These are phyloP conservation scores for Nannizziopsis barbatae DNA, from an alignment of 2,329 filamentous ascomycete species.

Conservation along the genomic window DNA sequence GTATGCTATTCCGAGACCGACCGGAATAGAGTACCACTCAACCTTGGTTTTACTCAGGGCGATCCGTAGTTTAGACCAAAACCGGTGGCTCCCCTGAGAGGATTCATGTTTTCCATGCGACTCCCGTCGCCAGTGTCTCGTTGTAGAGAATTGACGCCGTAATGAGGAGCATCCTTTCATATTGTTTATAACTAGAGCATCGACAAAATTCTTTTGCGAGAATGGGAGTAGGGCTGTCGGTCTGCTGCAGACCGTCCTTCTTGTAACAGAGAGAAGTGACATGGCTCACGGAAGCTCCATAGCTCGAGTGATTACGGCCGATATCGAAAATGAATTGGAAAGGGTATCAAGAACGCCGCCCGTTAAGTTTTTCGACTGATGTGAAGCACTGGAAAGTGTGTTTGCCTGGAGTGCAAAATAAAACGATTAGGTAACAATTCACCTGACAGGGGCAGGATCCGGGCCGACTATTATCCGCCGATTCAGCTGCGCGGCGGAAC, in stretches of 20 bases:
- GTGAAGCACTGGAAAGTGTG: not conserved
- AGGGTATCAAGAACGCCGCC: not conserved
- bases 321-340: not conserved
- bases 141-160: slow-evolving; percentile 27
- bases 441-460: not conserved
- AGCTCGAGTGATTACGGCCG: not conserved
- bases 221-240: not conserved
- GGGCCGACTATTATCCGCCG: not conserved
- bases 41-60: slow-evolving; percentile 56
- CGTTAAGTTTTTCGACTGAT: not conserved
- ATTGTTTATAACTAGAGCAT: not conserved
- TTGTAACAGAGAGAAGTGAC: slow-evolving; percentile 5
- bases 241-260: slow-evolving; percentile 6
- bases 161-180: slow-evolving; percentile 5
- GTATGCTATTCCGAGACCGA: slow-evolving; percentile 74
- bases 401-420: not conserved
- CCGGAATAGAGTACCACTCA: slow-evolving; percentile 83
- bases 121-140: slow-evolving; percentile 33
- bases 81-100: slow-evolving; percentile 40
- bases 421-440: too few relatives aligned
- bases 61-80: slow-evolving; percentile 45
- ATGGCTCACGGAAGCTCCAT: slow-evolving; percentile 1
- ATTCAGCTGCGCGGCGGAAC: not conserved
- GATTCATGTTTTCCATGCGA: slow-evolving; percentile 27
- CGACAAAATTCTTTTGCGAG: slow-evolving; percentile 1